Evolutionary conservation across 345 rosid genomes (phyloP), one percentile per base, ranked within the genome.

Genomic region (Eucalyptus cloeziana): DNA sequence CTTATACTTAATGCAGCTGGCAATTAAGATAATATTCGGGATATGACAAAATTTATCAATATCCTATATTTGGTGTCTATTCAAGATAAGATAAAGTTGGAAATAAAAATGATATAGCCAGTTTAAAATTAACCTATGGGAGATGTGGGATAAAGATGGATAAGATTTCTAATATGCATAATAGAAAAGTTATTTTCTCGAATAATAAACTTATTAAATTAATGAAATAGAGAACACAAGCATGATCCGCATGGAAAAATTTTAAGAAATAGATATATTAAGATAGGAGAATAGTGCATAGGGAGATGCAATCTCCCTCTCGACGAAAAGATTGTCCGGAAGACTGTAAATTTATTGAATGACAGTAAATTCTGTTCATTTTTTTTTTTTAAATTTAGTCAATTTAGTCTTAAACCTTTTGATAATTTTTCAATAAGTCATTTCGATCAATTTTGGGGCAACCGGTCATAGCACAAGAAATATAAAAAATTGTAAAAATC

Each of bases 311-410:
- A 37, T 71, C 2, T 37, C 27, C 12, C 25, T 40, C 24, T 19
- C 0, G 56, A 52, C 10, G 56, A 13, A 21, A 69, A 69, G 5
- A 69, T 5, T 33, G 6, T 69, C 24, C 0, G 10, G 33, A 33
- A 33, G 40, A 7, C 3, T 0, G 1, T 37, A 71, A 71, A 71
- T 21, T 17, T 71, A 37, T 37, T 37, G 4, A 10, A 37, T 1
- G 25, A 5, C 2, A 43, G 7, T 22, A 2, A 37, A 71, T 71
- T 71, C 0, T 19, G 1, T 71, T n/a, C n/a, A n/a, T n/a, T 40
- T 40, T 40, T 40, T 40, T 40, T 40, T 40, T 40, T 52, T 52
- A 7, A 37, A 71, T 71, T 33, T 10, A 3, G 4, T 8, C 2
- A 10, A 71, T 37, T 71, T 19, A 33, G 2, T 37, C 0, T 10